Base-by-base conservation (phyloP, 108 stramenopile genomes). In the Stephanodiscus triporus region DNA sequence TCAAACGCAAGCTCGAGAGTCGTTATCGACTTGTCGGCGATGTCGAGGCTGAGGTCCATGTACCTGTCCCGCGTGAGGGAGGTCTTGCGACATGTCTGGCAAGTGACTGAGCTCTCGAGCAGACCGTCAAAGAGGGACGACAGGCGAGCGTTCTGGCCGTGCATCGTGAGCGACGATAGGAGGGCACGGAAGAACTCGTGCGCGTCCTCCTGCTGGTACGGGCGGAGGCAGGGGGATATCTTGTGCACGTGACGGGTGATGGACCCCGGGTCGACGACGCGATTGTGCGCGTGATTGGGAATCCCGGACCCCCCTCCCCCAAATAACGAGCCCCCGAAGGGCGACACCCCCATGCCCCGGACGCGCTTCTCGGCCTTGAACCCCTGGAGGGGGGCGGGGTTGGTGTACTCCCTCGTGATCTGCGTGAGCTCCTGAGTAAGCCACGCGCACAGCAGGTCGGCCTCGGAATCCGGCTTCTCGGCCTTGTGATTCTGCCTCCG, bases 131-230 rank as follows among this genome's bases (percentile, higher is more conserved):
- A 95, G 2, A 95, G 76, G 72, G 87, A 87, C 16, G 90, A 91
- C 2, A 95, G 85, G 20, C 87, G 70, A 26, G 80, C 83, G 64
- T 95, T 95, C 49, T 83, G 88, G 4, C 94, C 94, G 65, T 93
- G 87, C 89, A 92, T 90, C n/a, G 83, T 88, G 10, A 95, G 84
- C 6, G 91, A 90, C 14, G 85, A 85, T 20, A 95, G 77, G 13
- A 95, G 88, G 6, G 91, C 80, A 23, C 91, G 63, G 53, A 95
- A 73, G 74, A 93, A 95, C 72, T 95, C 94, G 66, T 95, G 94
- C 0, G 94, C 91, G 70, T 95, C 94, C 81, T 95, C 94, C 80
- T 95, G 94, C 58, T 88, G 89, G 61, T 89, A 92, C 2, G 91
- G 91, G 14, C 78, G 80, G 24, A 95, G 75, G 42, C 88, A 89